phyloP scores from a whole-genome alignment of 192 early-diverging fungal species.

The Blastocladiella britannica region DNA sequence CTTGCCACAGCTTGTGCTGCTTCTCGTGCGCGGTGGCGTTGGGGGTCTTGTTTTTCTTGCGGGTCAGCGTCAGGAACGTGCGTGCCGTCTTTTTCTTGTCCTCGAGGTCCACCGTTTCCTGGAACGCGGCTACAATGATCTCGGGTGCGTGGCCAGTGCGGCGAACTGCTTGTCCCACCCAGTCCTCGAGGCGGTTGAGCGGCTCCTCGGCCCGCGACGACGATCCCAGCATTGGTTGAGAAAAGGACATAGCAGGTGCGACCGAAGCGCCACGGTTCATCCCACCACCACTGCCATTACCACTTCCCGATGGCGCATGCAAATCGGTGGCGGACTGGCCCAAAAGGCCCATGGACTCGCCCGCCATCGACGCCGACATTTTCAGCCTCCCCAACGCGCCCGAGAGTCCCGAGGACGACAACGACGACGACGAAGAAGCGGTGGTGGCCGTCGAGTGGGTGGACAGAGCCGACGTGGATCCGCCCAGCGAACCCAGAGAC shows the following conservation, averaged over 20 bases:
- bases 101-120: slow-evolving; percentile 72
- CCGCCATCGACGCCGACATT: too few relatives aligned
- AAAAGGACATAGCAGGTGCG: too few relatives aligned
- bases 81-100: slow-evolving; percentile 60
- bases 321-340: neutral
- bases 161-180: neutral
- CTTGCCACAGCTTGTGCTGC: slow-evolving; percentile 67
- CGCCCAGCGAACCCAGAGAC: neutral
- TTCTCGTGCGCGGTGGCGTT: slow-evolving; percentile 31
- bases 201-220: neutral
- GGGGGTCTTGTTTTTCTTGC: slow-evolving; percentile 28
- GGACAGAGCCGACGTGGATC: neutral
- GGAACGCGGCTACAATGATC: slow-evolving; percentile 62
- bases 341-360: too few relatives aligned
- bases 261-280: too few relatives aligned
- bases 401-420: too few relatives aligned
- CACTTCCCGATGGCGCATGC: too few relatives aligned
- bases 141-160: slow-evolving; percentile 26
- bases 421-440: too few relatives aligned
- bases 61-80: slow-evolving; percentile 26
- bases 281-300: too few relatives aligned
- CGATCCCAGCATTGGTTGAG: too few relatives aligned
- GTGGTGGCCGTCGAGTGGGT: too few relatives aligned
- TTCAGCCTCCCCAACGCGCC: too few relatives aligned
- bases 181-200: neutral